These are phyloP conservation scores for Sporothrix phasma DNA, from an alignment of 2,329 filamentous ascomycete genomes.

Conservation along the genomic window DNA sequence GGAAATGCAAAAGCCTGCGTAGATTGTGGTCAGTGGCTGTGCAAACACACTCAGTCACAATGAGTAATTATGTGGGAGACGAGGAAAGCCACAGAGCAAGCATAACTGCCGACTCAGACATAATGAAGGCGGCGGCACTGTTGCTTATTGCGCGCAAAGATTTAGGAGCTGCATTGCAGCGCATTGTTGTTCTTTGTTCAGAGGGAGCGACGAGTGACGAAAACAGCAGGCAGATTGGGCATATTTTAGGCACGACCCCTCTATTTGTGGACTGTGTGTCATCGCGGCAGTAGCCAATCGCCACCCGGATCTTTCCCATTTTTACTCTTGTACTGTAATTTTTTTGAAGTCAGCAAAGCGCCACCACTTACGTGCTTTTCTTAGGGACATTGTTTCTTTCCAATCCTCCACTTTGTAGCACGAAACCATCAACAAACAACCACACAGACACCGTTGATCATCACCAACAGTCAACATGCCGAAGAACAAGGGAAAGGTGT, in stretches of 20 bases:
- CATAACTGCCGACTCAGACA: not conserved
- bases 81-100: not conserved
- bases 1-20: not conserved
- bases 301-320: constrained; percentile 9
- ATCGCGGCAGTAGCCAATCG: constrained; percentile 6
- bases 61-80: not conserved
- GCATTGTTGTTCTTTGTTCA: not conserved
- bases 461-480: constrained; percentile 54
- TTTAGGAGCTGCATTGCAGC: not conserved
- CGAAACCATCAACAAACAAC: not conserved
- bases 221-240: constrained; percentile 8
- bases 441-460: not conserved
- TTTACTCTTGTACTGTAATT: not conserved
- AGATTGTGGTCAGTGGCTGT: not conserved
- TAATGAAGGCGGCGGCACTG: not conserved
- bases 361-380: constrained; percentile 1
- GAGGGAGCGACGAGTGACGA: not conserved
- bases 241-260: constrained; percentile 10
- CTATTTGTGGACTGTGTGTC: constrained; percentile 15
- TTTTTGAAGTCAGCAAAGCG: constrained; percentile 4
- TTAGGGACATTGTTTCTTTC: not conserved
- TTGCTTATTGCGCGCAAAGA: not conserved
- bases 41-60: not conserved
- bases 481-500: constrained; percentile 98
- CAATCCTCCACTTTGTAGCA: not conserved